Percentiles rank a stretch among this genome's conserved stretches.
Conservation (phyloP, 805 yeast species). For the Ascoidea asiatica region DNA sequence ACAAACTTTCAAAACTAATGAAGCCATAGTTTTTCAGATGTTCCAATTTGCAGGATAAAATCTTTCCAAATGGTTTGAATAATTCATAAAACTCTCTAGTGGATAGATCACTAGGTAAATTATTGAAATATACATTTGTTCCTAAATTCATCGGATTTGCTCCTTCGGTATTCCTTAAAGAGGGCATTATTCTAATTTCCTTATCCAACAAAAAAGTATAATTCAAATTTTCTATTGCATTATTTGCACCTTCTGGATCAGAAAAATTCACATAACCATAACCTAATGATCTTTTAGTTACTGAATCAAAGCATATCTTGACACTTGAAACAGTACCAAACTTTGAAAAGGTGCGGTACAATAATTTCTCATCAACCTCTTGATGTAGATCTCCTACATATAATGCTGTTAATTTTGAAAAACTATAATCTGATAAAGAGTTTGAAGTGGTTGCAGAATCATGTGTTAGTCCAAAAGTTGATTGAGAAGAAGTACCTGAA, state of each 20-base stretch:
- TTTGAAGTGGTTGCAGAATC: too few species aligned
- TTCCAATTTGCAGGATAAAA: constrained; percentile 27
- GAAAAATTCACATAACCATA: constrained; percentile 63
- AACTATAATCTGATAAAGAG: too few species aligned
- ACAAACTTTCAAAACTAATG: constrained; percentile 21
- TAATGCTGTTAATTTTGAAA: constrained; percentile 19
- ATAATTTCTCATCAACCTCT: constrained; percentile 32
- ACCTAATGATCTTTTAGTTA: constrained; percentile 40
- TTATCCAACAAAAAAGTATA: constrained; percentile 25
- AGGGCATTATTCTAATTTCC: constrained; percentile 44
- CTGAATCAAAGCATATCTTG: constrained; percentile 44
- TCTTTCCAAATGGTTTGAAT: constrained; percentile 33
- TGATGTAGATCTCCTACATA: constrained; percentile 53
- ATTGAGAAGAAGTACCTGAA: too few species aligned
- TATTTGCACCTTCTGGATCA: constrained; percentile 33
- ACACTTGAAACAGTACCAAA: constrained; percentile 38
- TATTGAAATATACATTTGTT: constrained; percentile 36
- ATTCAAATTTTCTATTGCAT: constrained; percentile 45
- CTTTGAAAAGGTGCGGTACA: constrained; percentile 28
- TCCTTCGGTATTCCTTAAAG: constrained; percentile 28
- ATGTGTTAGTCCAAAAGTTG: too few species aligned
- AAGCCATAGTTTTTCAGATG: constrained; percentile 25
- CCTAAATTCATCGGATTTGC: constrained; percentile 31
- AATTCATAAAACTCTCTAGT: constrained; percentile 34
- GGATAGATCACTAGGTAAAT: constrained; percentile 24